phyloP scores from a whole-genome alignment of 257 asterid species.

The Thymus mandschuricus region DNA sequence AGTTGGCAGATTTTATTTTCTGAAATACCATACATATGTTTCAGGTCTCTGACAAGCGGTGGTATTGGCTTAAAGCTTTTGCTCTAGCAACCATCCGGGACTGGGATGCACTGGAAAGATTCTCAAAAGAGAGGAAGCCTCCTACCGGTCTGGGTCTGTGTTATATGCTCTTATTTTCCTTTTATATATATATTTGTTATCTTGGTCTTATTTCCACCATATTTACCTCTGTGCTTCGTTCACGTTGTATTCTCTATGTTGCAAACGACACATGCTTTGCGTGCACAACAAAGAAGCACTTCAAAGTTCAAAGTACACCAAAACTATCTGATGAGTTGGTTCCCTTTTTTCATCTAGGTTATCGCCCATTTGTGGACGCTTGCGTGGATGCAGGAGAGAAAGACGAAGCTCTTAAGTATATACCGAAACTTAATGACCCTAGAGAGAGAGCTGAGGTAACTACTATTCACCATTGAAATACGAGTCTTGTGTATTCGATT shows the following conservation, averaged over 20 bases:
- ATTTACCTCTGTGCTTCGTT: conserved; percentile 19
- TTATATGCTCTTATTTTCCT: conserved; percentile 16
- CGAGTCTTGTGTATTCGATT: conserved; percentile 4
- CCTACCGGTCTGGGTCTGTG: conserved; percentile 84
- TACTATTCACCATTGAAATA: not conserved
- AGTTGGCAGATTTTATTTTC: conserved; percentile 8
- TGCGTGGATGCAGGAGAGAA: conserved; percentile 89
- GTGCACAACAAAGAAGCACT: too few relatives aligned
- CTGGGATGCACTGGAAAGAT: conserved; percentile 91
- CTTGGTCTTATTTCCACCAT: not conserved
- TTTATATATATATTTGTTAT: not conserved
- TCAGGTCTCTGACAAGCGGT: conserved; percentile 93
- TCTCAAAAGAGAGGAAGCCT: conserved; percentile 89
- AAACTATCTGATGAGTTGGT: not conserved
- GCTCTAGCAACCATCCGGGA: conserved; percentile 93
- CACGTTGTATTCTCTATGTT: not conserved
- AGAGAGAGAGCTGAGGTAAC: conserved; percentile 92
- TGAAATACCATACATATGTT: conserved; percentile 33
- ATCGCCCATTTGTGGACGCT: conserved; percentile 97
- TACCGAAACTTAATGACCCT: conserved; percentile 86
- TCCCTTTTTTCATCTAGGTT: conserved; percentile 48
- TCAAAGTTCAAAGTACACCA: too few relatives aligned
- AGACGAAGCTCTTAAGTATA: conserved; percentile 82
- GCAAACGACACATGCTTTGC: too few relatives aligned
- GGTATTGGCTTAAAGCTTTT: conserved; percentile 98